Evolutionary conservation across 2,329 filamentous ascomycete species (phyloP), one percentile per base, ranked within the genome.

Genomic region (Escovopsis sp.): DNA sequence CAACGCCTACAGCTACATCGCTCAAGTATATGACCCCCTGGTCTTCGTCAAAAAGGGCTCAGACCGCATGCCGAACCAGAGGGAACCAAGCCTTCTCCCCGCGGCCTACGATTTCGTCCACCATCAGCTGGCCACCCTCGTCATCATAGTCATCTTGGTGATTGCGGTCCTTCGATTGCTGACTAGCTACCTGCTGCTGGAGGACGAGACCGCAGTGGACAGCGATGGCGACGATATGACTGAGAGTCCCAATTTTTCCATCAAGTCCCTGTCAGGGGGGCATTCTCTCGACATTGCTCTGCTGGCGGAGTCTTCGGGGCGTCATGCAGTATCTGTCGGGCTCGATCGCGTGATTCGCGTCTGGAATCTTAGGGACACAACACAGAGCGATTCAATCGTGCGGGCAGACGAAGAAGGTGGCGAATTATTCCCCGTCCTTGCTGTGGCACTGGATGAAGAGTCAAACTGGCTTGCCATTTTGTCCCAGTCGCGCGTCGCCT

Each of bases 151-250:
- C 4, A 57, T 84, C 1, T 68, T 82, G 16, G 59, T 78, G 3
- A 64, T 81, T 13, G 76, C 76, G 8, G 72, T 73, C 14, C 71
- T 88, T 24, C 76, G 76, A 2, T 60, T 87, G 7, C 65, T 88
- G 7, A 84, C 84, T 65, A 84, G 79, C 47, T 84, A 82, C 51
- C 65, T 89, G 6, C 63, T 89, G 0, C 82, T 76, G 71, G 77
- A 79, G 44, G 76, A 81, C 41, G 61, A 70, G 43, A 58, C 62
- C 7, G 58, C 66, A 15, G 61, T 62, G 12, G 65, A 68, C 2
- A 3, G 11, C 8, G 61, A 62, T 7, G 63, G 56, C 0, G 61
- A 66, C n/a, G 20, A 30, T 11, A 4, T 30, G 27, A 11, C 8
- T 11, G 63, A 68, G 2, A 48, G 44, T 24, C 65, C 72, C 1